phyloP scores from a whole-genome alignment of 2,329 filamentous ascomycete species.

The Trichophyton schoenleinii region DNA sequence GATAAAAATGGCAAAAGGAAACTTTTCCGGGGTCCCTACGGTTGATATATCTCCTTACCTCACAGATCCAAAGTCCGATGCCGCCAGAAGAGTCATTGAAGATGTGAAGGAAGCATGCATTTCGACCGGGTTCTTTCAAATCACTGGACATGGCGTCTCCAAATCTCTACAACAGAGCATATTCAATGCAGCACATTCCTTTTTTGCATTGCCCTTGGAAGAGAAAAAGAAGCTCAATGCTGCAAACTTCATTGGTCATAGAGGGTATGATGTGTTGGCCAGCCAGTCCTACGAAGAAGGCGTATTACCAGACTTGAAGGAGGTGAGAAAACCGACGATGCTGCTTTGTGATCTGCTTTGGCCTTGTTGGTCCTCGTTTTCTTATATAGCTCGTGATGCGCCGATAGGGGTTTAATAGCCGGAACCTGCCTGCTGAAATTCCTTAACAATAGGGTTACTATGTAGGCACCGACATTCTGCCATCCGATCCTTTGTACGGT shows the following conservation, averaged over 20 bases:
- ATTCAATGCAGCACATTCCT: constrained; percentile 1
- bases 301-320: constrained; percentile 4
- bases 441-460: background rate
- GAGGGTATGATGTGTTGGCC: constrained; percentile 5
- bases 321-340: background rate
- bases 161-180: background rate
- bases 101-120: background rate
- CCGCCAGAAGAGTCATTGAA: background rate
- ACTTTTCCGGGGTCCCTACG: background rate
- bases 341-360: background rate
- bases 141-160: background rate
- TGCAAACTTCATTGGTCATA: background rate
- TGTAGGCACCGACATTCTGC: background rate
- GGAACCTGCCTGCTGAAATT: background rate
- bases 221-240: constrained; percentile 4
- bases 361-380: background rate
- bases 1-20: background rate
- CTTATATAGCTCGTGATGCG: background rate
- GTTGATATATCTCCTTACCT: constrained; percentile 3
- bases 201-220: background rate
- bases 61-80: background rate
- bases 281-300: constrained; percentile 5
- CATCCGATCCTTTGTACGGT: background rate
- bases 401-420: background rate
- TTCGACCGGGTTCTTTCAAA: constrained; percentile 2